A percentile compares a stretch with the other conserved stretches of the same genome.
These are phyloP conservation scores for Achlya hypogyna DNA, from an alignment of 352 stramenopile species.

Conservation along the genomic window DNA sequence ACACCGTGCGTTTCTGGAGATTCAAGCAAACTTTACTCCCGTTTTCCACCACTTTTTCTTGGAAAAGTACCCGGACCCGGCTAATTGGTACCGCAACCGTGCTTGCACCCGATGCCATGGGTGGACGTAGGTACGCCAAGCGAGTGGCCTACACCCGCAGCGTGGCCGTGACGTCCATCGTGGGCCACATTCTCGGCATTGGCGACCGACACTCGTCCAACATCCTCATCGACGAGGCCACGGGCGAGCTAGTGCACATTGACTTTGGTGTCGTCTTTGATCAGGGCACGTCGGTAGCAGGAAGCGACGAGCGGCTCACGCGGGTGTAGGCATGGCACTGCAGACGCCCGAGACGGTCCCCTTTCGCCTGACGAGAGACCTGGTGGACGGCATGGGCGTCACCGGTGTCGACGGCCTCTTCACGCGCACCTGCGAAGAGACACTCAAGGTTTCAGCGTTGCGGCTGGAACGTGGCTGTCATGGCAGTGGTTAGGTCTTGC, in stretches of 20 bases:
- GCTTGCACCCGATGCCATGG: neutral
- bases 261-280: conserved; percentile 99
- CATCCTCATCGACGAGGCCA: conserved; percentile 97
- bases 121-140: conserved; percentile 32
- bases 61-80: conserved; percentile 92
- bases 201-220: conserved; percentile 98
- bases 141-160: conserved; percentile 93
- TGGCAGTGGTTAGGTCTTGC: conserved; percentile 45
- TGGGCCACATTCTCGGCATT: conserved; percentile 94
- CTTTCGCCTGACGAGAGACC: conserved; percentile 97
- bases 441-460: conserved; percentile 46
- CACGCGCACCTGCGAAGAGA: conserved; percentile 89
- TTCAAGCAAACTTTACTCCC: conserved; percentile 93
- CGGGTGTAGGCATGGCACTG: conserved; percentile 67
- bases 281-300: conserved; percentile 72
- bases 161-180: conserved; percentile 95
- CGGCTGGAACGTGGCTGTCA: too few species aligned
- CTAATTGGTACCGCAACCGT: conserved; percentile 84
- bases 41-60: conserved; percentile 98
- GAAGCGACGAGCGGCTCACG: neutral
- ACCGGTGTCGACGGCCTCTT: conserved; percentile 95
- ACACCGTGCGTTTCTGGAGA: conserved; percentile 73
- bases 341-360: conserved; percentile 96
- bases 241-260: conserved; percentile 98
- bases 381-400: conserved; percentile 99